phyloP scores from a whole-genome alignment of 805 yeast species.

The Clavispora santaluciae region DNA sequence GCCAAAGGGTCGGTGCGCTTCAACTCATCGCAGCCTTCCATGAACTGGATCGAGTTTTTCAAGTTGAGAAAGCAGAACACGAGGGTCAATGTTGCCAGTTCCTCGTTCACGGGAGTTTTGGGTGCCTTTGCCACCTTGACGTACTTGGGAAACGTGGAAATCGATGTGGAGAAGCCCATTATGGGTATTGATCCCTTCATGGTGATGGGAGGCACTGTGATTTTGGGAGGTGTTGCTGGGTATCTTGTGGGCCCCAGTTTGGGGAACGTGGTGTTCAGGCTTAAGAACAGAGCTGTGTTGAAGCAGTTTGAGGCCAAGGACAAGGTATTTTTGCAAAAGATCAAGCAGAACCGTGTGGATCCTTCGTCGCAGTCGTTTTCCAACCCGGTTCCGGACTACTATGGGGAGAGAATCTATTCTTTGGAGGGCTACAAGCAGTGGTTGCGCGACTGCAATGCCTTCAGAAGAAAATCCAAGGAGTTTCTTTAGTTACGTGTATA shows the following conservation, averaged over 20 bases:
- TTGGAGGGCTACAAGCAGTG: conserved; percentile 86
- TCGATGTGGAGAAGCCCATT: conserved; percentile 81
- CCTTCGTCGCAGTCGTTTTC: conserved; percentile 85
- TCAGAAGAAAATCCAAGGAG: conserved; percentile 74
- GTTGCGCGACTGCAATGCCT: conserved; percentile 93
- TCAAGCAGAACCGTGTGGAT: conserved; percentile 80
- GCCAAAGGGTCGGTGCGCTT: conserved; percentile 13
- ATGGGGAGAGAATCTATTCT: conserved; percentile 92
- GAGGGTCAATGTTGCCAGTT: conserved; percentile 59
- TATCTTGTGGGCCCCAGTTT: conserved; percentile 77
- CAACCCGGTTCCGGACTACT: conserved; percentile 97
- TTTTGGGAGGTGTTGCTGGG: conserved; percentile 71
- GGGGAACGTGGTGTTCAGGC: conserved; percentile 66
- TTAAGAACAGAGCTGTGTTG: conserved; percentile 45
- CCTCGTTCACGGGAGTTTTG: conserved; percentile 59
- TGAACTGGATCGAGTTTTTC: conserved; percentile 82
- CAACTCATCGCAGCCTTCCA: conserved; percentile 18
- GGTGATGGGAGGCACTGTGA: conserved; percentile 69
- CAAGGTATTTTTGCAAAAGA: conserved; percentile 65
- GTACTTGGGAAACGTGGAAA: conserved; percentile 71
- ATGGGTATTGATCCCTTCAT: conserved; percentile 88
- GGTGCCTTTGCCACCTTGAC: conserved; percentile 71
- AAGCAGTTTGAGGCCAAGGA: conserved; percentile 56
- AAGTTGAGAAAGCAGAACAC: conserved; percentile 71
- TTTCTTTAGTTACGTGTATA: conserved; percentile 42